Percentiles rank a stretch among this genome's conserved stretches.
These are phyloP conservation scores for Epichloe gansuensis DNA, from an alignment of 2,329 filamentous ascomycete genomes.

Conservation along the genomic window DNA sequence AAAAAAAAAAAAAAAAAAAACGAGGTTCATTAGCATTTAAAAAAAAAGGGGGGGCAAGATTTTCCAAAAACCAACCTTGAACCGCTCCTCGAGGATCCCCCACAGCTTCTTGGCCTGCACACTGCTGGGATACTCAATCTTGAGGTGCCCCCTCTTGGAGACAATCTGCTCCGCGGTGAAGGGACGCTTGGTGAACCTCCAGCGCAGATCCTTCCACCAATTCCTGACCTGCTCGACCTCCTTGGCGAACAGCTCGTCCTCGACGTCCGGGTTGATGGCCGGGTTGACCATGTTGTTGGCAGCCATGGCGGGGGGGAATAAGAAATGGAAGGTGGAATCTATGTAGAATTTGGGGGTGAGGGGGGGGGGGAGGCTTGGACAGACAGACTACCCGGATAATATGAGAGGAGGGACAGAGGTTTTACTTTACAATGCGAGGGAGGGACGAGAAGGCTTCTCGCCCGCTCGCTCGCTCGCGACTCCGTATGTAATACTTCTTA, in stretches of 20 bases:
- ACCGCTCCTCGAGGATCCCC: constrained; percentile 75
- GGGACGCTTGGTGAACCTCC: constrained; percentile 81
- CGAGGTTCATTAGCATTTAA: not conserved
- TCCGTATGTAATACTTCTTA: not conserved
- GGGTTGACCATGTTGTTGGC: constrained; percentile 49
- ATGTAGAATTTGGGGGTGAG: too few relatives aligned
- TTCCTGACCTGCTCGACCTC: constrained; percentile 82
- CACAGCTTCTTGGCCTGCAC: constrained; percentile 86
- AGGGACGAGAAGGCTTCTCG: not conserved
- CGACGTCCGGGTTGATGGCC: constrained; percentile 40
- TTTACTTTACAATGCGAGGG: not conserved
- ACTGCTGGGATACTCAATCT: constrained; percentile 86
- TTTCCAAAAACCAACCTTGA: constrained; percentile 46
- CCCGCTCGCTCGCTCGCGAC: too few relatives aligned
- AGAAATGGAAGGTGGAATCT: not conserved
- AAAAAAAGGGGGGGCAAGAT: not conserved
- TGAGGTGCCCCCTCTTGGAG: constrained; percentile 81
- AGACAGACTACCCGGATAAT: too few relatives aligned
- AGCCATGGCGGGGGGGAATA: constrained; percentile 31
- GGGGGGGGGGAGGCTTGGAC: too few relatives aligned
- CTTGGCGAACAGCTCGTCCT: constrained; percentile 58
- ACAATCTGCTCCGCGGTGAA: constrained; percentile 97
- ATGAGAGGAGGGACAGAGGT: not conserved
- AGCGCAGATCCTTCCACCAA: constrained; percentile 90
- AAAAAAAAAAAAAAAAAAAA: not conserved